Base-by-base conservation (phyloP, 2,329 filamentous ascomycete species). In the Aciculosporium take region DNA sequence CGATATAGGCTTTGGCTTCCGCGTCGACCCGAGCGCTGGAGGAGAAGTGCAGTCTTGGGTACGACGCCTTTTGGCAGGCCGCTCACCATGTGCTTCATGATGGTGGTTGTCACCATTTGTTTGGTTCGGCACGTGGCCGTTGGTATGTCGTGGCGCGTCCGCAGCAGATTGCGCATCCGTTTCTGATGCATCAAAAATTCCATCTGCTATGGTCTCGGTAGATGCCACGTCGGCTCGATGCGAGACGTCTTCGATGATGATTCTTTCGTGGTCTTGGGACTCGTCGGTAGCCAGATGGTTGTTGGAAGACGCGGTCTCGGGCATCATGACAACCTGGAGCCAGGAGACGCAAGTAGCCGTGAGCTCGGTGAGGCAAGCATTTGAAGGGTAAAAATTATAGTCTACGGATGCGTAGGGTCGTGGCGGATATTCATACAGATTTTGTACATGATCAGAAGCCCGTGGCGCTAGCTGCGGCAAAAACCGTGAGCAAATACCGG, bases 61-160 rank as follows among this genome's bases (percentile, higher is more conserved):
- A 56, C 77, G 77, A 47, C 77, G 78, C 56, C 81, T 76, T 61
- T 87, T 87, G 13, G 67, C 60, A 21, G 76, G 75, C 41, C 67
- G 69, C 45, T 67, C 69, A 35, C 66, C 61, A 38, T 61, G 59
- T 47, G 60, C 54, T 44, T 38, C 41, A 23, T 49, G 43, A 31
- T 48, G 62, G 61, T 45, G 70, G 56, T 58, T 73, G 74, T 47
- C 74, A 74, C 54, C 78, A 74, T 61, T 83, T 82, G 33, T 63
- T 56, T 29, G 68, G 66, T 43, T 62, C 62, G 46, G 64, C 34
- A 39, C 36, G 37, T 52, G 53, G 48, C 51, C 51, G 44, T 59
- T 57, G n/a, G 47, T 51, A 34, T 46, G 44, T 20, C 44, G 43
- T 17, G 46, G 50, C 51, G 53, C 53, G 44, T 51, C 48, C 17